These are phyloP conservation scores for Penicillium expansum DNA, from an alignment of 2,329 filamentous ascomycete genomes.

Conservation along the genomic window DNA sequence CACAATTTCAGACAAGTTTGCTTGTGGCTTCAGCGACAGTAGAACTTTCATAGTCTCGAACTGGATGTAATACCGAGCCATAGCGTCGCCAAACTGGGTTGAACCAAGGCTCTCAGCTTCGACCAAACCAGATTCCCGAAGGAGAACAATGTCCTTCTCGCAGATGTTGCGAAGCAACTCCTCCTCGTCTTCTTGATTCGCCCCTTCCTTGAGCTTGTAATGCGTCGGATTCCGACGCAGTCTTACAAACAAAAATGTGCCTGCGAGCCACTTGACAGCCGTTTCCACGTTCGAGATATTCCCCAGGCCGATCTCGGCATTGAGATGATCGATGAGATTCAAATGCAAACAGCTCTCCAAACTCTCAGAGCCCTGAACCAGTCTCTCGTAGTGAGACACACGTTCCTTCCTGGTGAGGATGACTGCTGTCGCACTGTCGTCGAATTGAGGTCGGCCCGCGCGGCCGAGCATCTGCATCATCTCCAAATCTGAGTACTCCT, in stretches of 20 bases:
- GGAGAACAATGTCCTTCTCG: slow-evolving; percentile 62
- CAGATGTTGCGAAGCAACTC: slow-evolving; percentile 69
- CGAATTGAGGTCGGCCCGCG: slow-evolving; percentile 80
- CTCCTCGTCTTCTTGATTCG: slow-evolving; percentile 54
- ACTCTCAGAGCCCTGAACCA: slow-evolving; percentile 69
- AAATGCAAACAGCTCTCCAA: slow-evolving; percentile 76
- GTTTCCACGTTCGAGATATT: slow-evolving; percentile 64
- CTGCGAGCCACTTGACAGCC: slow-evolving; percentile 70
- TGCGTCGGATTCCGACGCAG: slow-evolving; percentile 67
- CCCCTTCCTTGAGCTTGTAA: slow-evolving; percentile 63
- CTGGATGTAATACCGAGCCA: slow-evolving; percentile 78
- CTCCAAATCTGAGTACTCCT: slow-evolving; percentile 78
- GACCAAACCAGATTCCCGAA: slow-evolving; percentile 61
- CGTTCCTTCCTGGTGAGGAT: slow-evolving; percentile 73
- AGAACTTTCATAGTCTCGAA: slow-evolving; percentile 77
- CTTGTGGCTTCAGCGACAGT: slow-evolving; percentile 58
- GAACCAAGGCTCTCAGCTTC: slow-evolving; percentile 53
- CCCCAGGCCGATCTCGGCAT: slow-evolving; percentile 76
- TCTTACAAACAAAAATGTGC: slow-evolving; percentile 76
- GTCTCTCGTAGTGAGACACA: slow-evolving; percentile 64
- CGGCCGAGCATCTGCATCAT: slow-evolving; percentile 89
- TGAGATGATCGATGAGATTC: slow-evolving; percentile 78
- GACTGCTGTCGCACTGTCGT: slow-evolving; percentile 70
- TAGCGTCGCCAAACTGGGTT: slow-evolving; percentile 72
- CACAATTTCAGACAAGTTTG: slow-evolving; percentile 67